Evolutionary conservation across 768 basidiomycete genomes (phyloP).

Genomic region (Cubamyces lactineus): DNA sequence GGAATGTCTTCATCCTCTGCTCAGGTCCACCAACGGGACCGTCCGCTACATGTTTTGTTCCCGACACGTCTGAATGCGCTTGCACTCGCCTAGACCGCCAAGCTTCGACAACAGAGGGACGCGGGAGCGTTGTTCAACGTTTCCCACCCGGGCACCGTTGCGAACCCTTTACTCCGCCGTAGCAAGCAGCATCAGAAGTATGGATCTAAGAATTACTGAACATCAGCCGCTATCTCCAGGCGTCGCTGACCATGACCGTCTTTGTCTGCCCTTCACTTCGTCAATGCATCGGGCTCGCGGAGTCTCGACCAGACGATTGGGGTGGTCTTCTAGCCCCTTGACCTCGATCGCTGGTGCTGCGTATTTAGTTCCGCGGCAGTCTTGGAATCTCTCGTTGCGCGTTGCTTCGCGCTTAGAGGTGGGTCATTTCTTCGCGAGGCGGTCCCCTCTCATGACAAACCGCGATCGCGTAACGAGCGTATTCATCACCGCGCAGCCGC

Average conservation of each 20-base stretch:
- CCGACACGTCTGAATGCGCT: neutral
- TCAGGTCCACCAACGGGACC: too few relatives aligned
- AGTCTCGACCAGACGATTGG: neutral
- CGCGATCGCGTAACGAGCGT: neutral
- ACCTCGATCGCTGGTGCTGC: neutral
- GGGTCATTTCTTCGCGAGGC: neutral
- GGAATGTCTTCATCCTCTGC: too few relatives aligned
- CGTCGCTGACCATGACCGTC: too few relatives aligned
- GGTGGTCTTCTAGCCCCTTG: neutral
- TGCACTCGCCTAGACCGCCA: neutral
- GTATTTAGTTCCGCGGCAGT: neutral
- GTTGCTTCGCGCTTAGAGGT: slow-evolving; percentile 2
- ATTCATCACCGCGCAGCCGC: slow-evolving; percentile 9
- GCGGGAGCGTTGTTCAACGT: neutral
- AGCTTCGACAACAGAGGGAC: neutral
- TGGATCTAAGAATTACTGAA: neutral
- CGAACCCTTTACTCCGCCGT: neutral
- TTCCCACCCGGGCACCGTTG: neutral
- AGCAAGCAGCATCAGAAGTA: neutral
- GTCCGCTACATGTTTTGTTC: neutral
- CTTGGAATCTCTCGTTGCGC: neutral
- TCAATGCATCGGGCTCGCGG: slow-evolving; percentile 4
- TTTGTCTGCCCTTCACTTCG: neutral
- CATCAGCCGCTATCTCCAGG: neutral
- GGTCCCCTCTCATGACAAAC: slow-evolving; percentile 1